Percentiles rank a stretch among this genome's conserved stretches.
Evolutionary conservation across 83 land plant genomes (phyloP).

Genomic region (Larix sibirica): DNA sequence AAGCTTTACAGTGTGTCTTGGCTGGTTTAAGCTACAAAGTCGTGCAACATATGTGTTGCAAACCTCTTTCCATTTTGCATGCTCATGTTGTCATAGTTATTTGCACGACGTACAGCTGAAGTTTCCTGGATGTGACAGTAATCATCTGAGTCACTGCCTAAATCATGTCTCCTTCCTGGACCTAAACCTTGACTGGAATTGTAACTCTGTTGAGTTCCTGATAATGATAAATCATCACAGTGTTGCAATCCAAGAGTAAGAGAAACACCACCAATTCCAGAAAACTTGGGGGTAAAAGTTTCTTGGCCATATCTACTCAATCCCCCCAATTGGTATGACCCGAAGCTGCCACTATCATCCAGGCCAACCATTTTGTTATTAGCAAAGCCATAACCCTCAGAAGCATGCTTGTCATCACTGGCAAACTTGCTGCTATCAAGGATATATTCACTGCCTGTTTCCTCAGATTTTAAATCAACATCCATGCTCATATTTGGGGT

Average conservation of each 20-base stretch:
- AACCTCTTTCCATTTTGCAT: constrained; percentile 3
- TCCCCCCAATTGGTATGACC: constrained; percentile 51
- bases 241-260: constrained; percentile 80
- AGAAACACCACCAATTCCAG: constrained; percentile 51
- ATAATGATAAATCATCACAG: constrained; percentile 38
- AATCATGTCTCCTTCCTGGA: not conserved
- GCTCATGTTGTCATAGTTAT: not conserved
- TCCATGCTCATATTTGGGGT: constrained; percentile 2
- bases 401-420: not conserved
- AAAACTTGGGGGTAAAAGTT: not conserved
- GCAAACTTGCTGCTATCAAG: constrained; percentile 4
- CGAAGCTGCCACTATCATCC: constrained; percentile 22
- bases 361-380: constrained; percentile 28
- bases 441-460: not conserved
- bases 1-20: too few species aligned
- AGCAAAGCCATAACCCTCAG: constrained; percentile 26
- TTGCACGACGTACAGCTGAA: constrained; percentile 2
- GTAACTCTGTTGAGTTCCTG: constrained; percentile 38
- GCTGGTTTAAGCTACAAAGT: constrained; percentile 11
- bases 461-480: constrained; percentile 8
- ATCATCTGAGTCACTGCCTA: not conserved
- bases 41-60: constrained; percentile 1
- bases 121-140: constrained; percentile 8
- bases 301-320: constrained; percentile 44
- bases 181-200: not conserved